These are phyloP conservation scores for Ceriops tagal DNA, from an alignment of 345 rosid species.

Conservation along the genomic window DNA sequence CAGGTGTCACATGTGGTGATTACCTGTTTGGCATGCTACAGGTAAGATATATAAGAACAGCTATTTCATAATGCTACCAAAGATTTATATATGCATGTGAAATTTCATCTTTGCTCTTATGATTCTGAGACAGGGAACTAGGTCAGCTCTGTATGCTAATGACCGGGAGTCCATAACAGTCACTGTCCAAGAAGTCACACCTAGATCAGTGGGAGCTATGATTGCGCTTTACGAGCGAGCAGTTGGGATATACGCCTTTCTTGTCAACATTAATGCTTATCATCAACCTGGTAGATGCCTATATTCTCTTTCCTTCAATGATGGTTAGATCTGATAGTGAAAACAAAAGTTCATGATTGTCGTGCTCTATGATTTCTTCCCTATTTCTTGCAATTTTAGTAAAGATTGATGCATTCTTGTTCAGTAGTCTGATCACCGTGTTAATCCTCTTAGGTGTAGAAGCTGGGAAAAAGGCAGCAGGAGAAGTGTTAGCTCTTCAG, in stretches of 20 bases:
- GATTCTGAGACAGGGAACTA: slow-evolving; percentile 56
- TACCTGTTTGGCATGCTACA: slow-evolving; percentile 97
- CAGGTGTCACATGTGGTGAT: slow-evolving; percentile 99
- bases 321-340: slow-evolving; percentile 7
- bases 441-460: slow-evolving; percentile 65
- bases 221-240: slow-evolving; percentile 96
- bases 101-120: neutral
- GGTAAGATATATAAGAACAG: slow-evolving; percentile 41
- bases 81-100: slow-evolving; percentile 5
- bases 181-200: slow-evolving; percentile 86
- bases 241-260: slow-evolving; percentile 85
- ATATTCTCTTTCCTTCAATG: slow-evolving; percentile 15
- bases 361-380: neutral
- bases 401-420: neutral
- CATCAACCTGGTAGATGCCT: slow-evolving; percentile 80
- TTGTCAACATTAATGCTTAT: slow-evolving; percentile 86
- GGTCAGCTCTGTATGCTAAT: slow-evolving; percentile 91
- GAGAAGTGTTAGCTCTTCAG: slow-evolving; percentile 91
- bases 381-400: neutral
- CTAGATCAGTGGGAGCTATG: slow-evolving; percentile 86
- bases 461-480: slow-evolving; percentile 98
- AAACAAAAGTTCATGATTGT: neutral
- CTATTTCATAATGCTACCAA: neutral
- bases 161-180: slow-evolving; percentile 83
- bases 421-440: neutral